These are phyloP conservation scores for Xanthoparmelia taractica DNA, from an alignment of 495 filamentous ascomycete genomes.

Conservation along the genomic window DNA sequence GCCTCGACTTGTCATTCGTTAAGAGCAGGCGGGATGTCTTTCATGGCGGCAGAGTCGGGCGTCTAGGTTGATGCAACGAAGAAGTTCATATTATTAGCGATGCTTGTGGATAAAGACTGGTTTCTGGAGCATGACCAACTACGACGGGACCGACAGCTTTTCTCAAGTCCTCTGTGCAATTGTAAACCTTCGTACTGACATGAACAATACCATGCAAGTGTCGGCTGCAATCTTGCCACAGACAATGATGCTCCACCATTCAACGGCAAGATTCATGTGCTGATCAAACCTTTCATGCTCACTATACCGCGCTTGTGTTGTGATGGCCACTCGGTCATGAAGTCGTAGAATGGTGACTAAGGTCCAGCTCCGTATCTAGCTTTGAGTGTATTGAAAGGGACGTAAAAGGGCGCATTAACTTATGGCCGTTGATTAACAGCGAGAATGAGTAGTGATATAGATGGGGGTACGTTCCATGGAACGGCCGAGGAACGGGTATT, in stretches of 20 bases:
- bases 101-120: not conserved
- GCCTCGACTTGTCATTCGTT: constrained; percentile 38
- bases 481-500: not conserved
- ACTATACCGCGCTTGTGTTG: not conserved
- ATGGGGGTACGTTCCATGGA: not conserved
- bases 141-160: not conserved
- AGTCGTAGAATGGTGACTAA: not conserved
- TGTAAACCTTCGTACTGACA: not conserved
- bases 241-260: not conserved
- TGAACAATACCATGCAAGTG: not conserved
- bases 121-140: not conserved
- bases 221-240: not conserved
- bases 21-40: not conserved
- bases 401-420: too few relatives aligned
- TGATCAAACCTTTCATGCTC: not conserved
- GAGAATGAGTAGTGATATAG: not conserved
- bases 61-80: not conserved
- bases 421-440: too few relatives aligned
- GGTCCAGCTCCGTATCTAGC: not conserved
- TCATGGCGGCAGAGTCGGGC: not conserved
- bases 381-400: not conserved
- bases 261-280: not conserved
- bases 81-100: not conserved
- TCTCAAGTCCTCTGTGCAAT: constrained; percentile 3
- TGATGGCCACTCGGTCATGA: not conserved